A percentile compares a stretch with the other conserved stretches of the same genome.
phyloP scores from a whole-genome alignment of 495 filamentous ascomycete genomes.

The Penicillium samsonianum region DNA sequence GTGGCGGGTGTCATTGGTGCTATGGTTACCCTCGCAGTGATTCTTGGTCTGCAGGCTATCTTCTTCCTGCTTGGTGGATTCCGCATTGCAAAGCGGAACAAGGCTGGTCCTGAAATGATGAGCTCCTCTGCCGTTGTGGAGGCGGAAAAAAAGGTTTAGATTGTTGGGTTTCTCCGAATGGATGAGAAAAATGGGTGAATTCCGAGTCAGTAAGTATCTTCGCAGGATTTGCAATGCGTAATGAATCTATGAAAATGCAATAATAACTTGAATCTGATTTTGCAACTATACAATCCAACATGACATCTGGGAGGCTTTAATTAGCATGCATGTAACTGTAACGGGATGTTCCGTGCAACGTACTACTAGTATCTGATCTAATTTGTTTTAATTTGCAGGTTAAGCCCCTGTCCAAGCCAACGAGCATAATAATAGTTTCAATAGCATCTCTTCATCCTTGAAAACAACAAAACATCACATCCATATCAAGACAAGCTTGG shows the following conservation, averaged over 20 bases:
- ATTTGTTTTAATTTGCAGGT: neutral
- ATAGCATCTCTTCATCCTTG: neutral
- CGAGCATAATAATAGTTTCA: neutral
- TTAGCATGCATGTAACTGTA: neutral
- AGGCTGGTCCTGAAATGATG: conserved; percentile 18
- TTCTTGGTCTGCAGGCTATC: conserved; percentile 50
- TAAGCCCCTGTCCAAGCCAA: neutral
- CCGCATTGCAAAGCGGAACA: conserved; percentile 29
- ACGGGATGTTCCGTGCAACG: neutral
- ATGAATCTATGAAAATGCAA: conserved; percentile 17
- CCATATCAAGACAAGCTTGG: neutral
- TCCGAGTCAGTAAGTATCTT: conserved; percentile 15
- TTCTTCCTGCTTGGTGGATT: conserved; percentile 43
- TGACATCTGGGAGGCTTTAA: neutral
- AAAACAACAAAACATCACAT: neutral
- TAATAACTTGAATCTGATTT: conserved; percentile 8
- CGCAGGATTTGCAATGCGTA: conserved; percentile 6
- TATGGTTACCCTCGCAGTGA: conserved; percentile 59
- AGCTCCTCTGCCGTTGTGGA: conserved; percentile 4
- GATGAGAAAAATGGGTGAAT: conserved; percentile 1
- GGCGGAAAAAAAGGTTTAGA: conserved; percentile 24
- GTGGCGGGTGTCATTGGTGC: conserved; percentile 63
- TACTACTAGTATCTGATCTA: no score
- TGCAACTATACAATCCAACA: conserved; percentile 1
- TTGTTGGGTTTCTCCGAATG: neutral